phyloP scores from a whole-genome alignment of 2,329 filamentous ascomycete species.

The Trichoderma hamatum region DNA sequence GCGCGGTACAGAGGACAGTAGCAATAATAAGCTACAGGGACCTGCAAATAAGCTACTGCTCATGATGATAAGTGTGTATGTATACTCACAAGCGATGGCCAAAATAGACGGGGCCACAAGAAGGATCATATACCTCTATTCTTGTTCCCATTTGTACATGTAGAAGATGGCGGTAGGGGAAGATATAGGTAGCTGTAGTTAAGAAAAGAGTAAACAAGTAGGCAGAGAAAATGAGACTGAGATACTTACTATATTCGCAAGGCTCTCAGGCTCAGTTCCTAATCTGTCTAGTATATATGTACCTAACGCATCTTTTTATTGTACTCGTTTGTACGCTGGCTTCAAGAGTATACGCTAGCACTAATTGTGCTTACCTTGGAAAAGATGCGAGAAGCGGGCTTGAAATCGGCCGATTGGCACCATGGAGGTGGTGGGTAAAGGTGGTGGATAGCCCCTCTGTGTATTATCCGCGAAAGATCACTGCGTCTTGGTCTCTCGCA shows the following conservation, averaged over 20 bases:
- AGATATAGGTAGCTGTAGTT: not conserved
- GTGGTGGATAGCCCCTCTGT: not conserved
- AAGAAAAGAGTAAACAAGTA: not conserved
- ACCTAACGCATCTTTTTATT: not conserved
- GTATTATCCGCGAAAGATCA: conserved; percentile 1
- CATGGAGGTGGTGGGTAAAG: not conserved
- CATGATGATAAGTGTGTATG: conserved; percentile 7
- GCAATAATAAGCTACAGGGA: conserved; percentile 23
- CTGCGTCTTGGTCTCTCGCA: conserved; percentile 8
- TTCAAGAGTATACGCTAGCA: not conserved
- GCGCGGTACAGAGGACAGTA: not conserved
- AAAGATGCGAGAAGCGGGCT: not conserved
- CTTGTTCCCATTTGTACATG: not conserved
- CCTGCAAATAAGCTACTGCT: conserved; percentile 14
- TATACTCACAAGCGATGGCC: not conserved
- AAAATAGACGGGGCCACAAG: not conserved
- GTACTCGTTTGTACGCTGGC: conserved; percentile 7
- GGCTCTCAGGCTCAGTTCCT: not conserved
- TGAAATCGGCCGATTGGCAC: conserved; percentile 11
- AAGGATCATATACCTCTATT: not conserved
- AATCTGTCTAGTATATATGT: not conserved
- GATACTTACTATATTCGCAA: not conserved
- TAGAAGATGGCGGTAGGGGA: not conserved
- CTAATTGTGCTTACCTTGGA: not conserved
- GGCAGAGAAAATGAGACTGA: not conserved